Base-by-base conservation (phyloP, 176 grass and related monocot species). In the Aegilops sharonensis region DNA sequence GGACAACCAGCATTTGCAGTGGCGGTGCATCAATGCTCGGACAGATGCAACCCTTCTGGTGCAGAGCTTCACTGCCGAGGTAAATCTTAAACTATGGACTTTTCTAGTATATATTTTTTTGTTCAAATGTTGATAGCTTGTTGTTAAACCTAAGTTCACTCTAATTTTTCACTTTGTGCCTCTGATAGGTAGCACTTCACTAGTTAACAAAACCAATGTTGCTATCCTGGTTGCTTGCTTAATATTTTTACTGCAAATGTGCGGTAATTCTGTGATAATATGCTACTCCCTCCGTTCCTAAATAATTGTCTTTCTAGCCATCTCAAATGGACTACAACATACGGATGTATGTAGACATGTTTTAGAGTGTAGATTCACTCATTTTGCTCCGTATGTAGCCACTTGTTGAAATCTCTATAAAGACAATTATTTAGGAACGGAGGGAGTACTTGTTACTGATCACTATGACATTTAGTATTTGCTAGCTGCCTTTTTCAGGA, bases 1-100 rank as follows among this genome's bases (percentile, higher is more conserved):
- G 48, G 94, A 99, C 75, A 99, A 94, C 77, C 78, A 81, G 62
- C 87, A 96, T 86, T 86, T 99, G 87, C 97, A 99, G 85, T 99
- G 97, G 97, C 84, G 94, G 35, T 99, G 89, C 36, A 91, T 94
- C 66, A 96, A 94, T 86, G 94, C 97, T 54, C 88, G 80, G 54
- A 93, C 92, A 68, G 87, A 87, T 70, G 85, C 88, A 54, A 52
- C 85, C 4, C 92, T 87, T 42, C 82, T 89, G 63, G 82, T 88
- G 32, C 94, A 99, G 73, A 96, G 92, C 78, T 91, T 92, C 65
- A 89, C 77, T 87, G 89, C 89, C 1, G 92, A 99, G 97, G 97
- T 99, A 93, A 87, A 78, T 56, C 47, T 35, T 8, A 14, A 43
- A 65, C 68, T 85, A 57, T 85, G 4, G 35, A 34, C 12, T 25